phyloP scores from a whole-genome alignment of 2,329 filamentous ascomycete genomes.

The Colletotrichum sp. region DNA sequence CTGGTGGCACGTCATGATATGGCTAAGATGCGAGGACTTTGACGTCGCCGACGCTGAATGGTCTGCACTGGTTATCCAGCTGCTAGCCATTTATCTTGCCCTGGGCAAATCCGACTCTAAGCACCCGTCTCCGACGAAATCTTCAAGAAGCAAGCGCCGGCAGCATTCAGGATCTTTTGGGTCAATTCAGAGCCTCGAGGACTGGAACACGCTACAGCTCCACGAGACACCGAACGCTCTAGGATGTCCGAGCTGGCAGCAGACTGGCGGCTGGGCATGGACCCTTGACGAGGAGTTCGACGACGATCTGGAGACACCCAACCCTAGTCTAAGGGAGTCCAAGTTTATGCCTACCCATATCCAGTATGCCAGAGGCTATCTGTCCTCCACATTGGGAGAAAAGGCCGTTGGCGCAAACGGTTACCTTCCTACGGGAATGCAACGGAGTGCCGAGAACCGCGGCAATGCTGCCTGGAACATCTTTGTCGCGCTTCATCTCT shows the following conservation, averaged over 20 bases:
- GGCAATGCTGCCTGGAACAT: conserved; percentile 69
- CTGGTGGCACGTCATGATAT: conserved; percentile 78
- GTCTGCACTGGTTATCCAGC: conserved; percentile 68
- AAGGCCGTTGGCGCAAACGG: conserved; percentile 58
- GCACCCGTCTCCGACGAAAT: neutral
- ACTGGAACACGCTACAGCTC: conserved; percentile 54
- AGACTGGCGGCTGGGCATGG: conserved; percentile 74
- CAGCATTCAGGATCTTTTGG: conserved; percentile 39
- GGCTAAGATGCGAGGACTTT: conserved; percentile 60
- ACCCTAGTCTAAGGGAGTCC: conserved; percentile 26
- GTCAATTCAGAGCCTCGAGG: conserved; percentile 39
- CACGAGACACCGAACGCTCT: conserved; percentile 53
- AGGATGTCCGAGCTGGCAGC: conserved; percentile 62
- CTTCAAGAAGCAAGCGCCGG: conserved; percentile 31
- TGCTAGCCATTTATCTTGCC: conserved; percentile 69
- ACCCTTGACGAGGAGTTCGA: conserved; percentile 61
- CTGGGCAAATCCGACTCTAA: conserved; percentile 50
- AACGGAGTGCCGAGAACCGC: conserved; percentile 59
- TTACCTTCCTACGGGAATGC: conserved; percentile 68
- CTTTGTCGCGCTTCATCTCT: conserved; percentile 79
- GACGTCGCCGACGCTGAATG: conserved; percentile 65
- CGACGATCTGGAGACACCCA: conserved; percentile 33
- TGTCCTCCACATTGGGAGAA: conserved; percentile 63
- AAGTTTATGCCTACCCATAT: conserved; percentile 59
- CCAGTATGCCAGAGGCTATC: conserved; percentile 68